These are phyloP conservation scores for Letharia lupina DNA, from an alignment of 495 filamentous ascomycete species.

Conservation along the genomic window DNA sequence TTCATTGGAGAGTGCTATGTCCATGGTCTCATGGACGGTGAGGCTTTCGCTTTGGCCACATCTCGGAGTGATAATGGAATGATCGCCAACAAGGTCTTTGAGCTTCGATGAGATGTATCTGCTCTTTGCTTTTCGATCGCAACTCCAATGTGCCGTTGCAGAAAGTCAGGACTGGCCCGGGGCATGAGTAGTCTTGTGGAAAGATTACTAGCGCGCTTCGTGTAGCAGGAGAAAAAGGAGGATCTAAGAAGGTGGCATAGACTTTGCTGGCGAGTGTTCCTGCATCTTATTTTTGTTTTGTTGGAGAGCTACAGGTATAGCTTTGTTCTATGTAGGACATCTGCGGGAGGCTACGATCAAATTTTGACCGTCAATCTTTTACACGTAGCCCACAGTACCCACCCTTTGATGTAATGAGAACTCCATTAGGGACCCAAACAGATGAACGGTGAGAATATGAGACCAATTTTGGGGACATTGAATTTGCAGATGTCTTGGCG, in stretches of 20 bases:
- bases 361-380: too few species aligned
- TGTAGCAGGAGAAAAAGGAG: background rate
- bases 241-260: background rate
- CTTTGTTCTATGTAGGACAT: background rate
- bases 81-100: background rate
- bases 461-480: background rate
- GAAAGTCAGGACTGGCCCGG: background rate
- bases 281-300: background rate
- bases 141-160: background rate
- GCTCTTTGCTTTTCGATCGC: background rate
- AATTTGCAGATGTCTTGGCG: background rate
- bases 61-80: background rate
- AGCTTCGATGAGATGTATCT: background rate
- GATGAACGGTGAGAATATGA: too few species aligned
- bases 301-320: background rate
- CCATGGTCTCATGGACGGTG: slow-evolving; percentile 35
- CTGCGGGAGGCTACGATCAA: background rate
- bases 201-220: background rate
- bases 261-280: background rate
- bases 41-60: slow-evolving; percentile 31
- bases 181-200: background rate
- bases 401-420: too few species aligned
- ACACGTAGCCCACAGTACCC: too few species aligned
- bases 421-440: too few species aligned
- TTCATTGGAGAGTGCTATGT: slow-evolving; percentile 32